Percentiles rank a stretch among this genome's conserved stretches.
Conservation (phyloP, 1,284 basidiomycete species). For the Rhodotorula mucilaginosa region DNA sequence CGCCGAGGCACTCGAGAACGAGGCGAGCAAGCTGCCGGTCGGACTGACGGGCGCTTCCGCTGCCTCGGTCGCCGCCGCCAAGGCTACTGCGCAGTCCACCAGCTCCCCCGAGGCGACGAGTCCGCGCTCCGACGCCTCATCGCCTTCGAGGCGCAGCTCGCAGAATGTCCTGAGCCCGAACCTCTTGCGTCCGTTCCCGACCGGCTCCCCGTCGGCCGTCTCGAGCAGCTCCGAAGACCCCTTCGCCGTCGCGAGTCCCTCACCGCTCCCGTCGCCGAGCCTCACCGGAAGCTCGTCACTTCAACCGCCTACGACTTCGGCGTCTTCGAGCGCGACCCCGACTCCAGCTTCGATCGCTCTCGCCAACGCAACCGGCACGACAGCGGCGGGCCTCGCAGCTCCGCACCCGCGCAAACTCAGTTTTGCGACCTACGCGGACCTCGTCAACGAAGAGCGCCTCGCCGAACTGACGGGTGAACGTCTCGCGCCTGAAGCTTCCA, state of each 20-base stretch:
- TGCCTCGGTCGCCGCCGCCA: background rate
- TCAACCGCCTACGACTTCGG: slow-evolving; percentile 2
- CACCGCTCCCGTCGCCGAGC: background rate
- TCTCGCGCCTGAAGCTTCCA: background rate
- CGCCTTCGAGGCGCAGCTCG: background rate
- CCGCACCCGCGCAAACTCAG: slow-evolving; percentile 29
- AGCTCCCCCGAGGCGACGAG: background rate
- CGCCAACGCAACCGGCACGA: background rate
- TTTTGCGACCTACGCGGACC: slow-evolving; percentile 35
- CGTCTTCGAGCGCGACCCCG: background rate
- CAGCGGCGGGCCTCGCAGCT: background rate
- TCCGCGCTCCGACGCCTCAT: background rate
- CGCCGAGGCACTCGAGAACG: slow-evolving; percentile 35
- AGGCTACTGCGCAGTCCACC: background rate
- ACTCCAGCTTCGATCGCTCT: background rate
- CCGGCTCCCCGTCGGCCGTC: slow-evolving; percentile 1
- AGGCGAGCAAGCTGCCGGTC: slow-evolving; percentile 27
- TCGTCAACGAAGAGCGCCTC: slow-evolving; percentile 41
- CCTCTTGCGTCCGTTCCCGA: slow-evolving; percentile 17
- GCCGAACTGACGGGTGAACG: slow-evolving; percentile 36
- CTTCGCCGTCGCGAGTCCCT: background rate
- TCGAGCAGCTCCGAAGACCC: slow-evolving; percentile 6
- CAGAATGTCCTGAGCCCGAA: slow-evolving; percentile 13
- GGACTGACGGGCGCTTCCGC: slow-evolving; percentile 4
- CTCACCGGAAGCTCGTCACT: background rate